Conservation (phyloP, 1,139 yeast species). For the Scheffersomyces insectosa region DNA sequence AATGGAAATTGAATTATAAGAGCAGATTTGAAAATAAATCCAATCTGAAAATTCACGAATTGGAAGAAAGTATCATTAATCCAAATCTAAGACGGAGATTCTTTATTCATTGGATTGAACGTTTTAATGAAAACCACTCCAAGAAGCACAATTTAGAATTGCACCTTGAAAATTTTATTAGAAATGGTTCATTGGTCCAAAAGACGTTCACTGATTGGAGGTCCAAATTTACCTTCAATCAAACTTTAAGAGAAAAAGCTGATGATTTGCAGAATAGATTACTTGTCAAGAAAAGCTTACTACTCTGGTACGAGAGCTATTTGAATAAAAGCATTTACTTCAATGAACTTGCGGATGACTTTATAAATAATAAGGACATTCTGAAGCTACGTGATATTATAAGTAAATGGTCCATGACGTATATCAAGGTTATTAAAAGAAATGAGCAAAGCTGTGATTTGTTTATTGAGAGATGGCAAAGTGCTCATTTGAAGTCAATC, state of each 20-base stretch:
- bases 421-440: slow-evolving; percentile 32
- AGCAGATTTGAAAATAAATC: neutral
- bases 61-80: neutral
- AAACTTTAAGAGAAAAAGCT: neutral
- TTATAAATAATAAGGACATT: slow-evolving; percentile 29
- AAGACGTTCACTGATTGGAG: neutral
- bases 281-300: slow-evolving; percentile 28
- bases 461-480: slow-evolving; percentile 36
- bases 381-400: slow-evolving; percentile 24
- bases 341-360: slow-evolving; percentile 30
- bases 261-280: slow-evolving; percentile 12
- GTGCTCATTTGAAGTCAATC: slow-evolving; percentile 26
- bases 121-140: neutral
- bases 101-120: neutral
- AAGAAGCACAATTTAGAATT: neutral
- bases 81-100: neutral
- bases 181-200: neutral
- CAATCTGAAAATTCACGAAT: neutral
- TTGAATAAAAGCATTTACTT: slow-evolving; percentile 23
- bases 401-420: slow-evolving; percentile 42
- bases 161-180: neutral
- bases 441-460: slow-evolving; percentile 39
- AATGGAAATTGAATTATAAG: neutral
- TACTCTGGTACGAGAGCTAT: slow-evolving; percentile 38
- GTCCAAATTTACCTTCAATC: neutral